Evolutionary conservation across 2,329 filamentous ascomycete species (phyloP), one percentile per base, ranked within the genome.

Genomic region (Microsporum audouinii): DNA sequence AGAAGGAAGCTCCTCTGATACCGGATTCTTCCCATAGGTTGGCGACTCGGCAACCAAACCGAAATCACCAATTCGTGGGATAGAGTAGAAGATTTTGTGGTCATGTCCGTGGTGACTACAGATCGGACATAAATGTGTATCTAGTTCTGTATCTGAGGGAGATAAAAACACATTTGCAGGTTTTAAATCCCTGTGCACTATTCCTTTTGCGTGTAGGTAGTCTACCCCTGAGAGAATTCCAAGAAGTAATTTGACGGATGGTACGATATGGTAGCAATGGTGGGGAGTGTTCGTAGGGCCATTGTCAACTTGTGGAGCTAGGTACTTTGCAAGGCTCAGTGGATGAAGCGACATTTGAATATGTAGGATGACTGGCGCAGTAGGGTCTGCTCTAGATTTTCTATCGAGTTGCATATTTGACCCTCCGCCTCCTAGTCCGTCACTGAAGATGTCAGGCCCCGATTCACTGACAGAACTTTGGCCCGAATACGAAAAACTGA

Each of bases 341-440:
- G 84, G 83, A 68, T 86, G 83, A 2, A 85, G 75, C 3, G 82
- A 82, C 84, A 87, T 87, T 67, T 87, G 84, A n/a, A 87, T 83
- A 68, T 86, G 84, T 6, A 87, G 75, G 3, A 80, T 80, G 8
- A 84, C 60, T 17, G 57, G 43, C 3, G 57, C n/a, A 27, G 43
- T n/a, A 12, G 39, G 27, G 31, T 59, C 43, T 1, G 43, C 12
- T 10, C 43, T 59, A 49, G 39, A 14, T 38, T 68, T 61, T 51
- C 62, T 65, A 59, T 69, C 67, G 36, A 72, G 60, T 65, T 71
- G 71, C 41, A 71, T 64, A 39, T 71, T 72, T 3, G 69, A 73
- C 33, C 66, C 66, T 60, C 72, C 71, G 39, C 72, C 68, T 51
- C 72, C 75, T 8, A 73, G 58, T 1, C 73, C 75, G 60, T 77